Conservation (phyloP, 768 basidiomycete species). For the Cubamyces lactineus region DNA sequence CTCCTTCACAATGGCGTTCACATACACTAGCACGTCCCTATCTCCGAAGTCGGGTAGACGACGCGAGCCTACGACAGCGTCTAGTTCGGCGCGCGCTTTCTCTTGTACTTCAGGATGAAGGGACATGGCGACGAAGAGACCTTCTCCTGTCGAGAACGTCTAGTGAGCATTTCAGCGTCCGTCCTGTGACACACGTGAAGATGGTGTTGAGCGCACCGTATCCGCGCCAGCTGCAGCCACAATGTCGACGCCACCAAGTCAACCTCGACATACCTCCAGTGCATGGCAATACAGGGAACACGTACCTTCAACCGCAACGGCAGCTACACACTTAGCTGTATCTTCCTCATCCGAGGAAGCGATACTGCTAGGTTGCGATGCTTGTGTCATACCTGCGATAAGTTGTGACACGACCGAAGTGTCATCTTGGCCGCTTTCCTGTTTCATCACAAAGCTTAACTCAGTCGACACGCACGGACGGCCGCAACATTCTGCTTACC, state of each 20-base stretch:
- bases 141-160: constrained; percentile 30
- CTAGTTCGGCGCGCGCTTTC: constrained; percentile 18
- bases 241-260: not conserved
- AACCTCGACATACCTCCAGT: not conserved
- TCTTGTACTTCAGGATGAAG: constrained; percentile 31
- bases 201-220: constrained; percentile 7
- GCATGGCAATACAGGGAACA: not conserved
- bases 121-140: constrained; percentile 35
- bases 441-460: not conserved
- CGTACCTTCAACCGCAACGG: constrained; percentile 7
- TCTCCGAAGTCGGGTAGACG: constrained; percentile 21
- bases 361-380: not conserved
- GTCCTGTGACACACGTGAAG: not conserved
- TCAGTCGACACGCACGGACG: no score
- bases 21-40: constrained; percentile 3
- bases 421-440: not conserved
- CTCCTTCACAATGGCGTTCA: constrained; percentile 21
- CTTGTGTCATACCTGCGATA: not conserved
- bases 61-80: constrained; percentile 14
- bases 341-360: not conserved
- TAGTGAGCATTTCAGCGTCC: not conserved
- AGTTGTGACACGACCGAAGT: not conserved
- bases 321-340: constrained; percentile 2
- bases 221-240: constrained; percentile 21
- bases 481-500: not conserved